Evolutionary conservation across 2,329 filamentous ascomycete genomes (phyloP), one percentile per base, ranked within the genome.

Genomic region (Zasmidium cellare): DNA sequence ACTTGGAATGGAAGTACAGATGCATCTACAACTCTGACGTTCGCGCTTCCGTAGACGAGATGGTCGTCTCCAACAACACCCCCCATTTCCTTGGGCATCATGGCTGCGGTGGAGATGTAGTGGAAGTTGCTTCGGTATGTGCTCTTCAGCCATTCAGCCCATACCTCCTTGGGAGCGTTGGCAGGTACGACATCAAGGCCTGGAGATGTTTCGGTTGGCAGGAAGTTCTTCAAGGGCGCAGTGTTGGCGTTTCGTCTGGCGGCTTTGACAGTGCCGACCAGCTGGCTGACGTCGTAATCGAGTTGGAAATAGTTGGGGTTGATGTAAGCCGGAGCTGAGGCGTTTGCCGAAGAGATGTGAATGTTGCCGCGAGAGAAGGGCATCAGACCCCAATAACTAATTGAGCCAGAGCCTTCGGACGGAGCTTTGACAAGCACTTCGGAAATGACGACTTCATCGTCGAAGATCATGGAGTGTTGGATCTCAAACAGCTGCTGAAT

Each of bases 231-330:
- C 69, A 67, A 3, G 2, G 61, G 58, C 1, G 61, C 46, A 9
- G 54, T 56, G 18, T 51, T 56, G 20, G 57, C 51, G 12, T 51
- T 51, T 20, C 24, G 14, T 20, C 60, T 24, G 44, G 54, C 31
- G 12, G 54, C 52, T 19, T 50, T 14, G 16, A 54, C 46, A n/a
- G 69, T 62, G 22, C 67, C 57, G 41, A 56, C 55, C 58, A 58
- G 47, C 61, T 64, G 60, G 14, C 71, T 69, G 11, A 71, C 55
- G 22, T 67, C 63, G 16, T 64, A 57, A 48, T 72, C 69, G 25
- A 67, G 57, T 25, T 62, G 65, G n/a, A 72, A 63, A 60, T 69
- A 73, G 24, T 65, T 62, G 14, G 69, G 69, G 38, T 74, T 65
- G 38, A 73, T 68, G 7, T 24, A 54, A 9, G 71, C 69, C 7